Conservation (phyloP, 768 basidiomycete species). For the Clathrus columnatus region DNA sequence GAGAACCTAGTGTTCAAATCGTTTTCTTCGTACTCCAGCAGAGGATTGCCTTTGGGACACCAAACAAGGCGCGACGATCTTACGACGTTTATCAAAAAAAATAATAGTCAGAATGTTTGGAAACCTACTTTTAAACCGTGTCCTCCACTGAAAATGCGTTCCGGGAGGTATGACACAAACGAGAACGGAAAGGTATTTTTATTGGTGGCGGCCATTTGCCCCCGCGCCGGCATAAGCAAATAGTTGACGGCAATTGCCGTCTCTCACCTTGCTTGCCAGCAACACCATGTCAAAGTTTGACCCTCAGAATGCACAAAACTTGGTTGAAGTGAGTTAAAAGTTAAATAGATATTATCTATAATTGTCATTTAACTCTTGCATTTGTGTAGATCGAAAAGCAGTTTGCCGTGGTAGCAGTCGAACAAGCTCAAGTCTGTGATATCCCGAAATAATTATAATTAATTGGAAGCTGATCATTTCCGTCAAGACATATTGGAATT, state of each 20-base stretch:
- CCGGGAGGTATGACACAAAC: neutral
- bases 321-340: constrained; percentile 56
- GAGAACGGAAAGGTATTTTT: neutral
- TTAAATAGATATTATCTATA: neutral
- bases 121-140: neutral
- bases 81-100: neutral
- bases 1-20: too few relatives aligned
- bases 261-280: constrained; percentile 3
- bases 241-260: neutral
- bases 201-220: neutral
- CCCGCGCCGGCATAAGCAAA: neutral
- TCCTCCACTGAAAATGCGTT: neutral
- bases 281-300: constrained; percentile 46
- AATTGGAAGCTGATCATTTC: neutral
- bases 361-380: neutral
- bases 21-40: too few relatives aligned
- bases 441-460: neutral
- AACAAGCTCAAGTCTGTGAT: constrained; percentile 81
- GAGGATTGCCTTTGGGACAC: too few relatives aligned
- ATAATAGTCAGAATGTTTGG: too few relatives aligned
- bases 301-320: constrained; percentile 87
- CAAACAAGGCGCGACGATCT: too few relatives aligned
- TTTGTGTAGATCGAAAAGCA: constrained; percentile 79
- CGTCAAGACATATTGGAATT: constrained; percentile 88
- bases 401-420: constrained; percentile 94